Base-by-base conservation (phyloP, 495 filamentous ascomycete genomes). In the Stereocaulon alpinum region DNA sequence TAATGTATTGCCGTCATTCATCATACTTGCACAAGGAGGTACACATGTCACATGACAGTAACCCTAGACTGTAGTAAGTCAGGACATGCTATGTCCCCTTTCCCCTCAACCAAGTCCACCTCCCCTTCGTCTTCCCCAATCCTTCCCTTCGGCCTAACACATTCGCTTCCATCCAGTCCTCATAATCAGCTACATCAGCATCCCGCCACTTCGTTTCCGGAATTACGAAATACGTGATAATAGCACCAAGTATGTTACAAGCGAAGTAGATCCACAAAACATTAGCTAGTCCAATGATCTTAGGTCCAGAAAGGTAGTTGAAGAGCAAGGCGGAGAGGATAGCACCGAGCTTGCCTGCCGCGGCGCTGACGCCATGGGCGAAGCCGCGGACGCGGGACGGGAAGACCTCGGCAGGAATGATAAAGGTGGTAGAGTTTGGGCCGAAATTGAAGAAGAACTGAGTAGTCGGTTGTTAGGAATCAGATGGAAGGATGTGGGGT, bases 261-360 rank as follows among this genome's bases (percentile, higher is more conserved):
- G 63, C 68, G n/a, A 64, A 69, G 51, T 70, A 72, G 0, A 71
- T 54, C 14, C 69, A 69, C 4, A 71, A 50, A 2, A 71, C 67
- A 40, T 64, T 65, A 17, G 60, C 48, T 37, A 71, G 32, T 2
- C 68, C 61, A 20, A 70, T 69, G 32, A 52, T 55, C 29, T 63
- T 45, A 14, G 43, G 54, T 10, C 53, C 52, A 50, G 61, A 44
- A 55, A 68, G 43, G 62, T 65, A 50, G 58, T 69, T 52, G 64
- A 70, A 66, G 55, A 70, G 17, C 54, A 67, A 55, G 61, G 69
- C 61, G 9, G 69, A 68, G 0, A 69, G 34, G 44, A 69, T 69
- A 2, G 67, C 65, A 41, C 67, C 67, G 5, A 64, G 54, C 40
- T 68, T 67, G n/a, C 67, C 67, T 18, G 63, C 56, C 20, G 67